Conservation (phyloP, 1,139 yeast species). For the Wickerhamiella pararugosa region DNA sequence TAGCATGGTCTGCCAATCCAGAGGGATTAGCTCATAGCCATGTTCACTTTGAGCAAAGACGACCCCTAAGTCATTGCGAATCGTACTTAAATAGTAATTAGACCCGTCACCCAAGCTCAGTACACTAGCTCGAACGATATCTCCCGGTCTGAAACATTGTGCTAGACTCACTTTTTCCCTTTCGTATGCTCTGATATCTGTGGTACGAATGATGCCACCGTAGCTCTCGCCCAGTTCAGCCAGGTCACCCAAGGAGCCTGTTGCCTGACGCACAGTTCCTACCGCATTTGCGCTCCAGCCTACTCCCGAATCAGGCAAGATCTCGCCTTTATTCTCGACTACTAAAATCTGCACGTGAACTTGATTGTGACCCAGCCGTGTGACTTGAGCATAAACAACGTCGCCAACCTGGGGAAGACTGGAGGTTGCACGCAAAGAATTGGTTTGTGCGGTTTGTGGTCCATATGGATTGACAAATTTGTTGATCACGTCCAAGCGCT, state of each 20-base stretch:
- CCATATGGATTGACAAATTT: constrained; percentile 23
- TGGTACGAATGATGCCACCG: constrained; percentile 74
- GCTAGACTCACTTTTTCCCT: constrained; percentile 71
- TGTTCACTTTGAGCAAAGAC: constrained; percentile 60
- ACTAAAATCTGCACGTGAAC: constrained; percentile 74
- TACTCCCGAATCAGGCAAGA: constrained; percentile 44
- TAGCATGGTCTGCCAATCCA: constrained; percentile 94
- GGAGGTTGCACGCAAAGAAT: constrained; percentile 21
- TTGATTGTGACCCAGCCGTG: constrained; percentile 50
- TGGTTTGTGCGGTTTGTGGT: constrained; percentile 1
- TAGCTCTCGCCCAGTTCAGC: constrained; percentile 79
- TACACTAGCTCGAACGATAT: constrained; percentile 60
- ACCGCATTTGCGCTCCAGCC: constrained; percentile 14
- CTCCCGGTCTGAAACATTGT: constrained; percentile 82
- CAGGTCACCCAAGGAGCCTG: constrained; percentile 42
- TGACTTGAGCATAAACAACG: constrained; percentile 61
- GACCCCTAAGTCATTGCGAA: constrained; percentile 85
- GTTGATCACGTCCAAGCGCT: constrained; percentile 24
- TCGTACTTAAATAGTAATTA: constrained; percentile 78
- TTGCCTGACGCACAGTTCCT: constrained; percentile 16
- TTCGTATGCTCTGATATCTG: constrained; percentile 83
- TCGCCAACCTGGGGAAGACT: constrained; percentile 75
- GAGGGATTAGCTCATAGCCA: constrained; percentile 73
- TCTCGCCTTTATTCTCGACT: constrained; percentile 51
- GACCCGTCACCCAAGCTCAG: constrained; percentile 88